These are phyloP conservation scores for Camillea tinctor DNA, from an alignment of 2,329 filamentous ascomycete genomes.

Conservation along the genomic window DNA sequence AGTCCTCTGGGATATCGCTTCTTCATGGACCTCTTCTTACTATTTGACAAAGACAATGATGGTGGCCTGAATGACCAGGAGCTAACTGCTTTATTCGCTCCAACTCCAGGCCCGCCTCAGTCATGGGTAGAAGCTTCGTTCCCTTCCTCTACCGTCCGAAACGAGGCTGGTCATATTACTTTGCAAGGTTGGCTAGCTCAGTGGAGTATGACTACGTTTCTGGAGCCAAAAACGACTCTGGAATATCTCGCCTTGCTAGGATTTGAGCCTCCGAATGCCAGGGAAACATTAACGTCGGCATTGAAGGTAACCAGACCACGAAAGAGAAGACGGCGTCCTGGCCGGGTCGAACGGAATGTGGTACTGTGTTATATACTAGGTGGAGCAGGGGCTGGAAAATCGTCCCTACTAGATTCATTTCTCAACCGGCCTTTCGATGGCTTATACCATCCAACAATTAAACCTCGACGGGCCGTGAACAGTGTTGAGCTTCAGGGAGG, in stretches of 20 bases:
- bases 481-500: slow-evolving; percentile 94
- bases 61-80: slow-evolving; percentile 87
- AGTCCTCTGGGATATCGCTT: slow-evolving; percentile 94
- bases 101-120: slow-evolving; percentile 82
- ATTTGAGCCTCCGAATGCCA: slow-evolving; percentile 79
- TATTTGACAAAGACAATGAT: slow-evolving; percentile 97
- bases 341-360: slow-evolving; percentile 88
- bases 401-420: slow-evolving; percentile 85
- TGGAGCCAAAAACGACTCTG: slow-evolving; percentile 90
- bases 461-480: slow-evolving; percentile 89
- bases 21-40: slow-evolving; percentile 92
- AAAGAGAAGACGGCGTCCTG: slow-evolving; percentile 77
- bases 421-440: slow-evolving; percentile 82
- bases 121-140: slow-evolving; percentile 90
- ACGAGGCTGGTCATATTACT: slow-evolving; percentile 93
- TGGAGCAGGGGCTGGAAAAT: slow-evolving; percentile 84
- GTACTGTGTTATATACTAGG: slow-evolving; percentile 92
- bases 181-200: slow-evolving; percentile 97
- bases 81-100: slow-evolving; percentile 82
- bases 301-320: slow-evolving; percentile 91
- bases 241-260: slow-evolving; percentile 96
- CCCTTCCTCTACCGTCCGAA: slow-evolving; percentile 89
- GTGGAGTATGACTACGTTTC: slow-evolving; percentile 99
- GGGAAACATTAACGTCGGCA: slow-evolving; percentile 75
- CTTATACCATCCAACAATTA: slow-evolving; percentile 90